phyloP scores from a whole-genome alignment of 345 rosid species.

The Gossypium ekmanianum region DNA sequence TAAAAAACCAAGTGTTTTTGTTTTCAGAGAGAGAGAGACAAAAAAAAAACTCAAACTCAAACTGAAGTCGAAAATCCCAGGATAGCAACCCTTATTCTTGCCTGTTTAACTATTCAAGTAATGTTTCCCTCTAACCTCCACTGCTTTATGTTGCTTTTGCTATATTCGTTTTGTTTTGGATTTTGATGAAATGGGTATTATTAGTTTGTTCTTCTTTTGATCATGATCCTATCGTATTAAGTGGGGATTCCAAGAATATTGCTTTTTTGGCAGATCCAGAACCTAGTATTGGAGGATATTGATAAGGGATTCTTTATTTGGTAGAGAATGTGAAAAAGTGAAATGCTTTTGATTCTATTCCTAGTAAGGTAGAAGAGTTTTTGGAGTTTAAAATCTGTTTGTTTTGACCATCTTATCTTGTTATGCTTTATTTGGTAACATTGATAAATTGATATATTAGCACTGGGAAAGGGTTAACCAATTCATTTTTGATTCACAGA shows the following conservation, averaged over 20 bases:
- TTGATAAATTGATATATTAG: background rate
- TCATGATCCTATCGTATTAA: background rate
- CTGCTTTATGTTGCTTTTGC: background rate
- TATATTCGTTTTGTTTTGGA: background rate
- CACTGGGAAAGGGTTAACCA: background rate
- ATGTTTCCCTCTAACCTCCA: background rate
- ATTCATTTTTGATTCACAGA: slow-evolving; percentile 24
- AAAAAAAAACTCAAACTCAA: background rate
- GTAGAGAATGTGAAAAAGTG: background rate
- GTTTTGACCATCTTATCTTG: no score
- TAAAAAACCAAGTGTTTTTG: background rate
- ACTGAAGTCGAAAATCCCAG: background rate
- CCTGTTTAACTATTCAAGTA: slow-evolving; percentile 34
- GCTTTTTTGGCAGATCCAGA: slow-evolving; percentile 32
- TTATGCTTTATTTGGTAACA: background rate
- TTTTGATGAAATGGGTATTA: slow-evolving; percentile 11
- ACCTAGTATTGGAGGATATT: background rate
- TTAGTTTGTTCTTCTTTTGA: background rate
- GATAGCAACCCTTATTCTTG: background rate
- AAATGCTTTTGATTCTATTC: background rate
- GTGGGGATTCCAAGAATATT: background rate
- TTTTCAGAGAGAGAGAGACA: background rate
- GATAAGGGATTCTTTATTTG: background rate
- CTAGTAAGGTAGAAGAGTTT: background rate
- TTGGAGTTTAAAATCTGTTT: no score